Percentiles rank a stretch among this genome's conserved stretches.
Conservation (phyloP, 768 basidiomycete genomes). For the Podaxis sp. region DNA sequence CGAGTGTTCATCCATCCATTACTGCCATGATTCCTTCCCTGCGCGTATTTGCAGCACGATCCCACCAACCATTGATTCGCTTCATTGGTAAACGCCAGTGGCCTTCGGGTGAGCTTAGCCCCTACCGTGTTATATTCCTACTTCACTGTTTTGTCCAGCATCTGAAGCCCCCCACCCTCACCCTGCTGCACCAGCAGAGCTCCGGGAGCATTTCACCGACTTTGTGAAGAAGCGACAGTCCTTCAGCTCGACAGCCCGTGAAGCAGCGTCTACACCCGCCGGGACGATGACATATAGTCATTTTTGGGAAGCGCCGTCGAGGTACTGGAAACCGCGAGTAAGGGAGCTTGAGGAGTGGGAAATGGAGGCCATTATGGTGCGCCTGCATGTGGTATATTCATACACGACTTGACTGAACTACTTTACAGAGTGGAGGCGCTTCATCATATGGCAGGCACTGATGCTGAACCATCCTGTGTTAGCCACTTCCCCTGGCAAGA, state of each 20-base stretch:
- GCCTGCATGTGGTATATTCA: constrained; percentile 20
- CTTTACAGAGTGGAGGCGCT: constrained; percentile 65
- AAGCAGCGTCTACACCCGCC: constrained; percentile 9
- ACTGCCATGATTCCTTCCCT: background rate
- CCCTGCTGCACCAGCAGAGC: constrained; percentile 66
- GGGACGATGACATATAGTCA: constrained; percentile 30
- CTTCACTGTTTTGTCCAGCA: constrained; percentile 19
- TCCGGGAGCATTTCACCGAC: constrained; percentile 49
- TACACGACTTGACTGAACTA: constrained; percentile 5
- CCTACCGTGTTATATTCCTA: background rate
- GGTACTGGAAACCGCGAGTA: constrained; percentile 53
- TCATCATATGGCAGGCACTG: constrained; percentile 52
- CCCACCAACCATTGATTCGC: constrained; percentile 59
- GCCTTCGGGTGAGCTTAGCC: constrained; percentile 40
- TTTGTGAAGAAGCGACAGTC: constrained; percentile 37
- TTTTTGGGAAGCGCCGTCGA: constrained; percentile 70
- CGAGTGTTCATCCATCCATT: background rate
- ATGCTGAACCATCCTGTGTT: constrained; percentile 16
- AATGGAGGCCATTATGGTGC: constrained; percentile 67
- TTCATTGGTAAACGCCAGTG: constrained; percentile 61
- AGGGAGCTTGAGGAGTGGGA: constrained; percentile 54
- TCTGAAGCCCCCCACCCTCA: constrained; percentile 53
- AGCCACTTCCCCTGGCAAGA: constrained; percentile 14
- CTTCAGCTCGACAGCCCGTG: constrained; percentile 22
- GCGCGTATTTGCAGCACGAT: constrained; percentile 29